Base-by-base conservation (phyloP, 1,284 basidiomycete species). In the Malassezia sp. region DNA sequence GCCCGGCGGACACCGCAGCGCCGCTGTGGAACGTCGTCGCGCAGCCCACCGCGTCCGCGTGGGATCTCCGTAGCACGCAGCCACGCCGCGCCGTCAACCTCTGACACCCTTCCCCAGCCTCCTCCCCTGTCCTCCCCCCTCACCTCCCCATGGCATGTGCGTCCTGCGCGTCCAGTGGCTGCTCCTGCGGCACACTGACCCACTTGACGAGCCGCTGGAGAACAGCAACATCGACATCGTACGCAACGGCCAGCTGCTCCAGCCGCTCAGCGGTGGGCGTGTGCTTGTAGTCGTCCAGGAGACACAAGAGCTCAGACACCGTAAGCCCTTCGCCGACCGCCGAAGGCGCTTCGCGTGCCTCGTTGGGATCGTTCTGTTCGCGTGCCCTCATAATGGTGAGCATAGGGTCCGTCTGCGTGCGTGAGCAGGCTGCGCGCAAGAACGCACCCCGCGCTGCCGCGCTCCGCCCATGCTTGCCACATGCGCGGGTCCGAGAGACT, bases 231-330 rank as follows among this genome's bases (percentile, higher is more conserved):
- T 40, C 42, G 17, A 41, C 31, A 21, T 50, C 48, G 30, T 50
- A 50, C 18, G 41, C 48, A 12, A 45, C 18, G 3, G 48, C 48
- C 7, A 50, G 42, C 5, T 21, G 42, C 20, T 50, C 42, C 12
- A 50, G 38, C 20, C 12, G 24, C 33, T n/a, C 23, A 2, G 15
- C 9, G 12, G 37, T 22, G 4, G 36, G 42, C 20, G 34, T 3
- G 3, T 9, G 20, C 15, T 37, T 15, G 20, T 50, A 50, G 7
- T 44, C 42, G 2, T 21, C 20, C 26, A 50, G 26, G n/a, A 50
- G 28, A 17, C 36, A 38, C 31, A 45, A 29, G 8, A 45, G 15
- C 28, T 50, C 48, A 3, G 35, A 10, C 15, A 42, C 42, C 10
- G 42, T 23, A 11, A 50, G 42, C 6, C 42, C 42, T 18, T 39